phyloP scores from a whole-genome alignment of 768 basidiomycete species.

The Boletus vinaceobasis region DNA sequence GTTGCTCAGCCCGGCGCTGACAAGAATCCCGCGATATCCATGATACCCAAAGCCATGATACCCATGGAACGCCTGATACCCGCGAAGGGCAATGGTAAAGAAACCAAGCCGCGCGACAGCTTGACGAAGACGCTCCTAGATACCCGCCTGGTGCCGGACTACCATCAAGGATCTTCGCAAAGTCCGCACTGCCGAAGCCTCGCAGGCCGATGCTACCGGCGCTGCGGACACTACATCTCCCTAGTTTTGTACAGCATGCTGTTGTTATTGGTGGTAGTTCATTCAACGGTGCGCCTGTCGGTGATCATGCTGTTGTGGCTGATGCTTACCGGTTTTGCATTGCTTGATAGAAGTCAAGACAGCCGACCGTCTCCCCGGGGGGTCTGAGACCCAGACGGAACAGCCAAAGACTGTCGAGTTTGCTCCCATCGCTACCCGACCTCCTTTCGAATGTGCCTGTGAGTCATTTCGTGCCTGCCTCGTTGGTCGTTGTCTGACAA shows the following conservation, averaged over 20 bases:
- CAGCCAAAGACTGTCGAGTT: background rate
- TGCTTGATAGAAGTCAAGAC: constrained; percentile 6
- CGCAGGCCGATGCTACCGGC: too few species aligned
- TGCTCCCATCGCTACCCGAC: background rate
- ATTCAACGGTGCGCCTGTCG: background rate
- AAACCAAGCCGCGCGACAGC: constrained; percentile 3
- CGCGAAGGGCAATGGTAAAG: constrained; percentile 6
- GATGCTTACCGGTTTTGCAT: background rate
- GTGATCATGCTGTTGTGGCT: background rate
- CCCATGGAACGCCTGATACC: background rate
- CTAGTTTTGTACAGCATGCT: too few species aligned
- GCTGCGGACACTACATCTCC: too few species aligned
- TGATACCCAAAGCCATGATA: background rate
- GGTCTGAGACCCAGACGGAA: constrained; percentile 16
- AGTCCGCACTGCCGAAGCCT: too few species aligned
- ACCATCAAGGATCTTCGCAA: too few species aligned
- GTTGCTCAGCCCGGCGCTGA: constrained; percentile 3
- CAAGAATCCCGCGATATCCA: background rate
- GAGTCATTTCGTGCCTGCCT: background rate
- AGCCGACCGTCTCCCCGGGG: constrained; percentile 5
- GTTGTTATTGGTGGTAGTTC: background rate
- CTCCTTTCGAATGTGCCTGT: constrained; percentile 5
- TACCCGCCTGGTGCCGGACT: background rate
- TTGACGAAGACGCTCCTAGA: background rate
- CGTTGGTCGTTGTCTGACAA: constrained; percentile 5